phyloP scores from a whole-genome alignment of 345 rosid genomes.

The Eucalyptus caleyi region DNA sequence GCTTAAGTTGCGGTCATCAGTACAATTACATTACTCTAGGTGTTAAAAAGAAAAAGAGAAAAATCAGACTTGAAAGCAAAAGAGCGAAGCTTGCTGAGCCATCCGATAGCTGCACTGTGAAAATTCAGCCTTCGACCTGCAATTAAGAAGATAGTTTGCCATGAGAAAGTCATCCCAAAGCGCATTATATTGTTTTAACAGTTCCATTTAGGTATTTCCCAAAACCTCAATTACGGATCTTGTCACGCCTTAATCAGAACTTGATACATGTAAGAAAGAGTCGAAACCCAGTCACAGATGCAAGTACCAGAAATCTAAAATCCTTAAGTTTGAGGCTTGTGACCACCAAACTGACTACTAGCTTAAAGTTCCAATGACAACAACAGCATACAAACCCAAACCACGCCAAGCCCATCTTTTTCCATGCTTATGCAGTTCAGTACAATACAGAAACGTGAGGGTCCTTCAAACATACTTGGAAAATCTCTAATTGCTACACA shows the following conservation, averaged over 20 bases:
- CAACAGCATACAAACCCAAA: not conserved
- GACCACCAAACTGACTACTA: not conserved
- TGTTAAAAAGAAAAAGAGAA: not conserved
- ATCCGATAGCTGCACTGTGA: constrained; percentile 1
- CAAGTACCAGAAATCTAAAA: not conserved
- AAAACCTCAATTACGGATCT: not conserved
- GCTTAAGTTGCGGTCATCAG: not conserved
- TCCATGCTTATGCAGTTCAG: not conserved
- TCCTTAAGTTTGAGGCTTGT: not conserved
- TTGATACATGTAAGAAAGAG: not conserved
- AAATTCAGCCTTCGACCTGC: not conserved
- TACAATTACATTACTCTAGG: not conserved
- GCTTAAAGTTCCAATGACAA: not conserved
- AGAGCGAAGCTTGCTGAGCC: not conserved
- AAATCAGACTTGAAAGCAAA: not conserved
- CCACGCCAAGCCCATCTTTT: not conserved
- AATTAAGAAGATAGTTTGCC: not conserved
- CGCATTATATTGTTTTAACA: not conserved
- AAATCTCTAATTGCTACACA: not conserved
- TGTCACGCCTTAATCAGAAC: not conserved
- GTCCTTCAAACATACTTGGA: not conserved
- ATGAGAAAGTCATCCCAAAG: not conserved
- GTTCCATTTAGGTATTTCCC: not conserved
- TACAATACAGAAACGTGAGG: not conserved
- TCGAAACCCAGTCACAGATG: not conserved